Evolutionary conservation across 202 grass and related monocot genomes (phyloP).

Genomic region (Zizania palustris): DNA sequence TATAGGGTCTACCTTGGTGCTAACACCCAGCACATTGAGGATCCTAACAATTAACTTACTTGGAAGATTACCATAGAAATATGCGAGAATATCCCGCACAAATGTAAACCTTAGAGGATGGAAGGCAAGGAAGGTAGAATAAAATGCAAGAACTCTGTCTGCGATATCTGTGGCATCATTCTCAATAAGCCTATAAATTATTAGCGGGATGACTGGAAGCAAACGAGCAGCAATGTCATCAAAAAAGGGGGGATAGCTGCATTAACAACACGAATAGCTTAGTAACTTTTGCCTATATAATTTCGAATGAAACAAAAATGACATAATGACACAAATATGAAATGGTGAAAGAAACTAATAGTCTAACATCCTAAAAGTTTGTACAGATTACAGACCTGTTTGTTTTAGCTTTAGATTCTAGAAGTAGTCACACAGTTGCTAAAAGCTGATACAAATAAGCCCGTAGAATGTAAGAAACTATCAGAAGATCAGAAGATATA

Average conservation of each 20-base stretch:
- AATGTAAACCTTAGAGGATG: conserved; percentile 96
- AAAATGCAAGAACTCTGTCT: conserved; percentile 84
- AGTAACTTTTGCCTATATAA: conserved; percentile 31
- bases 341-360: no score
- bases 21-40: conserved; percentile 74
- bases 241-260: conserved; percentile 92
- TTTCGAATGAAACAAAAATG: conserved; percentile 28
- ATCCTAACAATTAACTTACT: conserved; percentile 83
- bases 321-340: neutral
- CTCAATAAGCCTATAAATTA: conserved; percentile 98
- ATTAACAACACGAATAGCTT: conserved; percentile 40
- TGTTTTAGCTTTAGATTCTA: no score
- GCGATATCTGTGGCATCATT: conserved; percentile 84
- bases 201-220: conserved; percentile 83
- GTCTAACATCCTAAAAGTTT: conserved; percentile 28
- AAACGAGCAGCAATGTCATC: conserved; percentile 95
- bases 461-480: conserved; percentile 29
- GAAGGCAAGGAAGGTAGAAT: conserved; percentile 80
- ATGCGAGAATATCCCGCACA: conserved; percentile 96
- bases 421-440: no score
- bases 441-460: no score
- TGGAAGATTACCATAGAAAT: conserved; percentile 93
- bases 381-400: neutral
- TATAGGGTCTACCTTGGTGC: conserved; percentile 71
- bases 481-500: conserved; percentile 7